Conservation (phyloP, 495 filamentous ascomycete genomes). For the Tuber magnatum region DNA sequence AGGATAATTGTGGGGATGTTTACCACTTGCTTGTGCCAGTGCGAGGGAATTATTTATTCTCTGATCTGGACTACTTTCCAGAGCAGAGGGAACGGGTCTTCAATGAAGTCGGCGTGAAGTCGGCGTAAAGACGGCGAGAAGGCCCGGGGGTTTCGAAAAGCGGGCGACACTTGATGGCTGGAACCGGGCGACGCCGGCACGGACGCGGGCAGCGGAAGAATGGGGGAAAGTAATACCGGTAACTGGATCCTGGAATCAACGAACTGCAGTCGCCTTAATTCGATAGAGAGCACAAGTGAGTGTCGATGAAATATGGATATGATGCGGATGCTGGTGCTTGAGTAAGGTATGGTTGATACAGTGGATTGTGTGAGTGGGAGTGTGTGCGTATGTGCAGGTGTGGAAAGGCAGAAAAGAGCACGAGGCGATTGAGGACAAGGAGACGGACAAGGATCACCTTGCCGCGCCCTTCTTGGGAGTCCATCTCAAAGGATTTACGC, state of each 20-base stretch:
- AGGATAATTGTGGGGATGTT: constrained; percentile 4
- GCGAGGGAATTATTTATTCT: constrained; percentile 3
- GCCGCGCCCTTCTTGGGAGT: not conserved
- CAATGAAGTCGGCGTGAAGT: not conserved
- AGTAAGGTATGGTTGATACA: not conserved
- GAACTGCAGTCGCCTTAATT: not conserved
- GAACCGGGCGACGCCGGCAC: not conserved
- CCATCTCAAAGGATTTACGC: not conserved
- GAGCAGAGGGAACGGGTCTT: not conserved
- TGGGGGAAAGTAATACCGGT: not conserved
- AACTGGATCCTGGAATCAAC: not conserved
- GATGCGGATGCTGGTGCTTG: not conserved
- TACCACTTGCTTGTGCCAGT: constrained; percentile 2
- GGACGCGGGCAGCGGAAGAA: not conserved
- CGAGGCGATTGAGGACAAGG: not conserved
- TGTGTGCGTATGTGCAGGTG: too few species aligned
- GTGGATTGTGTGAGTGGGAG: not conserved
- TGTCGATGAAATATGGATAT: not conserved
- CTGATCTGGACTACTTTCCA: constrained; percentile 6
- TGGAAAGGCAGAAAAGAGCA: not conserved
- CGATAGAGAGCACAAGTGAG: not conserved
- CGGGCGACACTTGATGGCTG: not conserved
- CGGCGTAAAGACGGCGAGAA: not conserved
- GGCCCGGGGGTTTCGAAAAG: not conserved
- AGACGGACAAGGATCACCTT: not conserved